Evolutionary conservation across 116 monocot species (phyloP).

Genomic region (Zostera marina): DNA sequence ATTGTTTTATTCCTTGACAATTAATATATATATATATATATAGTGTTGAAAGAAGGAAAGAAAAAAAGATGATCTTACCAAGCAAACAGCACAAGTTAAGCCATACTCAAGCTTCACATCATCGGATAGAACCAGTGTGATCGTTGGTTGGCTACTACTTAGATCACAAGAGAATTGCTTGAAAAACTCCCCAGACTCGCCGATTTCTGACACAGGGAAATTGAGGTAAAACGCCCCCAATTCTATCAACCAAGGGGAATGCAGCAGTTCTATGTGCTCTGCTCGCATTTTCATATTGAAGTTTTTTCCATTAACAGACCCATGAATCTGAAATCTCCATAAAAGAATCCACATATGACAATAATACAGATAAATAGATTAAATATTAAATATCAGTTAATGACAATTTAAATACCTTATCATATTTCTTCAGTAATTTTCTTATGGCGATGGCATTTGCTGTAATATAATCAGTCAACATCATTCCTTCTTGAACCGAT

Average conservation of each 20-base stretch:
- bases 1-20: neutral
- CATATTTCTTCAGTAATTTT: conserved; percentile 83
- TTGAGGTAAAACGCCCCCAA: conserved; percentile 67
- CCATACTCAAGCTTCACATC: conserved; percentile 50
- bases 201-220: conserved; percentile 25
- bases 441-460: conserved; percentile 67
- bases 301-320: conserved; percentile 64
- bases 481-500: conserved; percentile 46
- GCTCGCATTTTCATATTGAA: conserved; percentile 50
- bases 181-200: conserved; percentile 41
- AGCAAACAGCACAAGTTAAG: conserved; percentile 59
- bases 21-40: neutral
- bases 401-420: conserved; percentile 32
- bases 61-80: conserved; percentile 25
- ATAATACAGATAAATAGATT: neutral
- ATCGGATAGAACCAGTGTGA: conserved; percentile 52
- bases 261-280: conserved; percentile 51
- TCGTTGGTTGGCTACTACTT: conserved; percentile 23
- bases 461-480: conserved; percentile 59
- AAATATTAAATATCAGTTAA: no score
- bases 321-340: conserved; percentile 36
- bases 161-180: conserved; percentile 54
- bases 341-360: neutral
- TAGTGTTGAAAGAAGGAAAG: neutral
- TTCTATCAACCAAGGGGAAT: conserved; percentile 77